These are phyloP conservation scores for Marasmius fiardii DNA, from an alignment of 1,284 basidiomycete species.

Conservation along the genomic window DNA sequence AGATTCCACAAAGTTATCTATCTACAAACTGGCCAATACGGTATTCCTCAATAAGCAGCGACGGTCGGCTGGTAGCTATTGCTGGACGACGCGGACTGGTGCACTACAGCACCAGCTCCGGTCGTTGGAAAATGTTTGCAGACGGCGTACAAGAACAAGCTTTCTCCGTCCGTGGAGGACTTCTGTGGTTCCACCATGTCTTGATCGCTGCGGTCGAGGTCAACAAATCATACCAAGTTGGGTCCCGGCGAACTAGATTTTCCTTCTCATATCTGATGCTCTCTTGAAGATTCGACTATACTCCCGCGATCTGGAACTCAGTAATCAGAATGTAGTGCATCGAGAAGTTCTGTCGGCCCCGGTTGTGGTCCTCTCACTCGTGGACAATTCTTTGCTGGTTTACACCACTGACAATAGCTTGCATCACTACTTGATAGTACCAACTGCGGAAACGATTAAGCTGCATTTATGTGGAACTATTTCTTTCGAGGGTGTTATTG, in stretches of 20 bases:
- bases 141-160: conserved; percentile 86
- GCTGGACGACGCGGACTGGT: conserved; percentile 90
- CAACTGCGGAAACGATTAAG: conserved; percentile 80
- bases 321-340: conserved; percentile 81
- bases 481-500: conserved; percentile 89
- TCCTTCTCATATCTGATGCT: neutral
- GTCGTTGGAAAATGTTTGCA: conserved; percentile 92
- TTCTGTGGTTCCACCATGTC: conserved; percentile 97
- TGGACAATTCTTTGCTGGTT: conserved; percentile 95
- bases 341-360: conserved; percentile 78
- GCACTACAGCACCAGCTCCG: conserved; percentile 92
- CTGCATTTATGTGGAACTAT: conserved; percentile 94
- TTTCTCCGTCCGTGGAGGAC: conserved; percentile 86
- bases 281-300: conserved; percentile 80
- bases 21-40: conserved; percentile 93
- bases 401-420: conserved; percentile 97
- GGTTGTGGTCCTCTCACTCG: conserved; percentile 83
- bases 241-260: conserved; percentile 17
- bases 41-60: conserved; percentile 88
- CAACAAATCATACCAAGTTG: conserved; percentile 75
- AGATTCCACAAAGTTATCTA: conserved; percentile 90
- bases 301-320: conserved; percentile 92
- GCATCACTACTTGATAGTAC: conserved; percentile 89
- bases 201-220: conserved; percentile 89
- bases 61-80: conserved; percentile 91